Percentiles rank a stretch among this genome's conserved stretches.
Evolutionary conservation across 352 stramenopile species (phyloP).

Genomic region (Phytophthora vignae): DNA sequence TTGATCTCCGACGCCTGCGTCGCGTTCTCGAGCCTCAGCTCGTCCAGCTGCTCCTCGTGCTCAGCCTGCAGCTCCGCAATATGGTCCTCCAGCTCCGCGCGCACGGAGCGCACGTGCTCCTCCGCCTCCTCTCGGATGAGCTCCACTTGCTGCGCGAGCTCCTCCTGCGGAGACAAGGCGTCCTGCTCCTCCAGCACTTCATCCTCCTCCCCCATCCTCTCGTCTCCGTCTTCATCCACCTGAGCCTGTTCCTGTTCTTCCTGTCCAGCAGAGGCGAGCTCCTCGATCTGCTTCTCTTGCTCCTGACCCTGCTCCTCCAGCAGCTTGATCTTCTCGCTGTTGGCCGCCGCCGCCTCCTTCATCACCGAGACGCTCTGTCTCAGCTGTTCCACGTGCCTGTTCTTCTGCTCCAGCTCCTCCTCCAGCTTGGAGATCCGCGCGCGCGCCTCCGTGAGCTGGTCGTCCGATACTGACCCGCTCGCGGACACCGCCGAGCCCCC

Average conservation of each 20-base stretch:
- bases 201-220: constrained; percentile 32
- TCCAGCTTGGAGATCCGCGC: constrained; percentile 66
- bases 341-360: constrained; percentile 45
- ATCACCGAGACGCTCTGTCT: constrained; percentile 67
- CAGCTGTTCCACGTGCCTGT: constrained; percentile 69
- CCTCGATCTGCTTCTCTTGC: constrained; percentile 23
- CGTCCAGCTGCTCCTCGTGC: constrained; percentile 63
- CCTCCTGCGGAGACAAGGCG: constrained; percentile 33
- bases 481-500: constrained; percentile 3
- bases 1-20: constrained; percentile 70
- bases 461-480: constrained; percentile 30
- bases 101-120: constrained; percentile 64
- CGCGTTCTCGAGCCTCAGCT: constrained; percentile 67
- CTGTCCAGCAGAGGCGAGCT: constrained; percentile 6
- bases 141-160: constrained; percentile 62
- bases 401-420: constrained; percentile 77
- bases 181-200: constrained; percentile 22
- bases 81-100: constrained; percentile 72
- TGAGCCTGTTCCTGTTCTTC: constrained; percentile 29
- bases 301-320: constrained; percentile 35
- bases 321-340: constrained; percentile 42
- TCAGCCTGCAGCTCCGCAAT: constrained; percentile 60
- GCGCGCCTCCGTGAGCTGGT: constrained; percentile 62
- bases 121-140: constrained; percentile 63
- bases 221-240: constrained; percentile 30